Base-by-base conservation (phyloP, 306 rosid genomes). In the Astragalus glycyphyllos region DNA sequence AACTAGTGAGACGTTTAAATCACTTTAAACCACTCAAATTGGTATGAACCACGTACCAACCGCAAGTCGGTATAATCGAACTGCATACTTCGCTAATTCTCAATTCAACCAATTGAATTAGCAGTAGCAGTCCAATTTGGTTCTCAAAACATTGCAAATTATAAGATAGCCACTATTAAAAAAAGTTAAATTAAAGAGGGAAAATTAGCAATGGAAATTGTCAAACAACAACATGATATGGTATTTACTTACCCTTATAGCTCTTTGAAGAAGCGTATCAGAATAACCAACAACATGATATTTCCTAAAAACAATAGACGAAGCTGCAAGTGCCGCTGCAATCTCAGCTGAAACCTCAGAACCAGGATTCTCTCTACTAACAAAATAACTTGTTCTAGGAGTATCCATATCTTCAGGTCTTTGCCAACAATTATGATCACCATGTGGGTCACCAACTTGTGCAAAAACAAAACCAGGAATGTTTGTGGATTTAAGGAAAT, bases 391-490 rank as follows among this genome's bases (percentile, higher is more conserved):
- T 0, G 81, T 82, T 66, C 87, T 76, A 5, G 69, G 87, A 0
- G 84, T 78, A 75, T 87, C 89, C 92, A 87, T 78, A 57, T 84
- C 92, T 57, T 87, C 89, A 11, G 87, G 92, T 44, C 92, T 87
- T 73, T 87, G 68, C 89, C 89, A 87, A 45, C 89, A 87, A 51
- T 8, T 8, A 11, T 85, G 92, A 40, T 87, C 87, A 8, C 8
- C 48, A 26, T 61, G 0, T 3, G 92, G 87, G 9, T 87, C 87
- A 2, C 86, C 92, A n/a, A 85, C 89, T 50, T 59, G 76, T 4
- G 66, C 87, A 51, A 80, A 63, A 15, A 87, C 87, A 32, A 48
- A 0, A 0, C 64, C 63, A 4, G 84, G 84, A 11, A 16, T 56
- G 26, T 65, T 62, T 8, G 89, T 84, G 75, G 87, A 77, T 47